Conservation (phyloP, 768 basidiomycete species). For the Cytidiella melzeri region DNA sequence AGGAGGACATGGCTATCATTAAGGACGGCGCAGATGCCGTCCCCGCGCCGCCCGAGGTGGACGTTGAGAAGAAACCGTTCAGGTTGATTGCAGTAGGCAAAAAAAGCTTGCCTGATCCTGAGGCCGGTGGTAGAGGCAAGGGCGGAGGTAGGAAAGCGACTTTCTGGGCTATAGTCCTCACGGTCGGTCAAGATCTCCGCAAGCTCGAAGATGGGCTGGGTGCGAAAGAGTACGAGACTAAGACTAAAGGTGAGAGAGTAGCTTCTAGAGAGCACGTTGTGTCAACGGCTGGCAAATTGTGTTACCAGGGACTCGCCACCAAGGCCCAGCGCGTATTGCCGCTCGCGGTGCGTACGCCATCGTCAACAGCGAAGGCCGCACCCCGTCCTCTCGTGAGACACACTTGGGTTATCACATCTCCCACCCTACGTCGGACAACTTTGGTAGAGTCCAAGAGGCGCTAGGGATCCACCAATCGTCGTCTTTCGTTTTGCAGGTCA, state of each 20-base stretch:
- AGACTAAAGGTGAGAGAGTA: conserved; percentile 42
- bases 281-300: background rate
- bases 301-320: conserved; percentile 43
- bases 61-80: conserved; percentile 37
- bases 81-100: conserved; percentile 50
- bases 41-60: conserved; percentile 32
- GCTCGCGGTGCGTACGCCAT: conserved; percentile 57
- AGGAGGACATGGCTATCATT: conserved; percentile 38
- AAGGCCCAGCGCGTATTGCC: conserved; percentile 45
- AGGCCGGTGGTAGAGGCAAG: conserved; percentile 19
- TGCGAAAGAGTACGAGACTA: conserved; percentile 51
- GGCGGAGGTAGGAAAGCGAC: conserved; percentile 35
- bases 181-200: conserved; percentile 45
- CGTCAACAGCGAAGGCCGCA: conserved; percentile 40
- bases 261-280: background rate
- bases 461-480: conserved; percentile 49
- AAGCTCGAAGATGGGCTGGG: conserved; percentile 43
- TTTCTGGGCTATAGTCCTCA: conserved; percentile 48
- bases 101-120: conserved; percentile 50
- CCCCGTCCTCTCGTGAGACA: conserved; percentile 41
- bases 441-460: conserved; percentile 49
- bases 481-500: conserved; percentile 55
- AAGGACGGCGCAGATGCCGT: conserved; percentile 43
- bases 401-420: conserved; percentile 57
- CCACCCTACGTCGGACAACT: conserved; percentile 35